Conservation (phyloP, 805 yeast species). For the Priceomyces carsonii region DNA sequence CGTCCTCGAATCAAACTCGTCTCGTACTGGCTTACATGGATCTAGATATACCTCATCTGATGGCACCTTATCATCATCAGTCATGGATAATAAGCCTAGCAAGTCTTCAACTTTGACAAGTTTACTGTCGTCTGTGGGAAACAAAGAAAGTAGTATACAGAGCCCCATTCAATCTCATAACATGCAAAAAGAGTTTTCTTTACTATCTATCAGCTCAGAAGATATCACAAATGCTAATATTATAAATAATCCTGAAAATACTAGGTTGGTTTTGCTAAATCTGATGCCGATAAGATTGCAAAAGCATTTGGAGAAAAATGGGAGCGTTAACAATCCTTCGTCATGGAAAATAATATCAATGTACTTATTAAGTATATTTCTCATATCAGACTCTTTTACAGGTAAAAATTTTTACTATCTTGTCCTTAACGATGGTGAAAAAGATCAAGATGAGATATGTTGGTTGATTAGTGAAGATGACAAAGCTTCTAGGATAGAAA, state of each 20-base stretch:
- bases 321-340: slow-evolving; percentile 32
- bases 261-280: slow-evolving; percentile 23
- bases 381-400: slow-evolving; percentile 27
- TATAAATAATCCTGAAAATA: slow-evolving; percentile 25
- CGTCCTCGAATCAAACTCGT: slow-evolving; percentile 12
- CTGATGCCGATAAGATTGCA: slow-evolving; percentile 40
- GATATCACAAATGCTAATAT: slow-evolving; percentile 18
- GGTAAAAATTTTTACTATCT: slow-evolving; percentile 29
- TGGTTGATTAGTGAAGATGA: slow-evolving; percentile 37
- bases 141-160: neutral
- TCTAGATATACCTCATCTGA: slow-evolving; percentile 19
- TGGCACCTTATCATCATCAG: slow-evolving; percentile 35
- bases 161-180: neutral
- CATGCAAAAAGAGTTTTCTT: slow-evolving; percentile 15
- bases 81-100: slow-evolving; percentile 34
- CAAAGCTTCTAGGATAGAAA: slow-evolving; percentile 27
- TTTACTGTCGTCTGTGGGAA: slow-evolving; percentile 11
- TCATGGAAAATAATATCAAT: slow-evolving; percentile 45
- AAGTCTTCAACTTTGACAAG: slow-evolving; percentile 27
- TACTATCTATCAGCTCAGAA: slow-evolving; percentile 19
- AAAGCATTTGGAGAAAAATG: slow-evolving; percentile 30
- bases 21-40: slow-evolving; percentile 4
- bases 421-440: slow-evolving; percentile 19
- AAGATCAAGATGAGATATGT: slow-evolving; percentile 14
- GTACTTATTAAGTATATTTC: slow-evolving; percentile 32